phyloP scores from a whole-genome alignment of 768 basidiomycete species.

The Boletales sp. region DNA sequence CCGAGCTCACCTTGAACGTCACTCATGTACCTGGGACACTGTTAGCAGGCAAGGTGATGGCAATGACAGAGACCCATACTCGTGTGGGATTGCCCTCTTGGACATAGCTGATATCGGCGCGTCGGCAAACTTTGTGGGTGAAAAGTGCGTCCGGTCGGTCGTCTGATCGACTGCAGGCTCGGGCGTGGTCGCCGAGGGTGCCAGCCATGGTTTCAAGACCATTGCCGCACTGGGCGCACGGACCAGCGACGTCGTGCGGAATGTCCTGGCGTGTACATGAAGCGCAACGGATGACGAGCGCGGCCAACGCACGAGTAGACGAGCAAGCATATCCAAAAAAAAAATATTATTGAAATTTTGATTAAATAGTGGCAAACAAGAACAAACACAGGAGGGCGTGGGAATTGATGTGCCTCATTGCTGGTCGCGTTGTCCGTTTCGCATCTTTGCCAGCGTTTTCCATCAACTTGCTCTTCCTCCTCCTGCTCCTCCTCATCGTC shows the following conservation, averaged over 20 bases:
- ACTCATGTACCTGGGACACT: conserved; percentile 37
- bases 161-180: conserved; percentile 12
- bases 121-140: conserved; percentile 25
- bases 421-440: conserved; percentile 22
- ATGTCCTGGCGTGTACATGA: conserved; percentile 10
- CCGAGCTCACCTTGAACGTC: conserved; percentile 42
- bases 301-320: conserved; percentile 23
- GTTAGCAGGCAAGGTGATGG: conserved; percentile 11
- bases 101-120: conserved; percentile 37
- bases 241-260: conserved; percentile 10
- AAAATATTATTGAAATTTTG: background rate
- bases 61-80: conserved; percentile 29
- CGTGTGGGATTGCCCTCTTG: conserved; percentile 41
- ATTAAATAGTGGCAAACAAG: conserved; percentile 12
- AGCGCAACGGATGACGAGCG: conserved; percentile 12
- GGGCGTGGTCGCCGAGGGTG: background rate
- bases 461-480: too few species aligned
- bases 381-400: conserved; percentile 19
- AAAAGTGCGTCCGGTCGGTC: conserved; percentile 27
- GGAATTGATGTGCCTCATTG: conserved; percentile 25
- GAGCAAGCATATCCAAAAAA: conserved; percentile 17
- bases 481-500: conserved; percentile 15
- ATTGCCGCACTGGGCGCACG: conserved; percentile 7
- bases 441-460: conserved; percentile 9
- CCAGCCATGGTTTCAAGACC: conserved; percentile 7